Evolutionary conservation across 345 rosid species (phyloP), one percentile per base, ranked within the genome.

Genomic region (Aethionema arabicum): DNA sequence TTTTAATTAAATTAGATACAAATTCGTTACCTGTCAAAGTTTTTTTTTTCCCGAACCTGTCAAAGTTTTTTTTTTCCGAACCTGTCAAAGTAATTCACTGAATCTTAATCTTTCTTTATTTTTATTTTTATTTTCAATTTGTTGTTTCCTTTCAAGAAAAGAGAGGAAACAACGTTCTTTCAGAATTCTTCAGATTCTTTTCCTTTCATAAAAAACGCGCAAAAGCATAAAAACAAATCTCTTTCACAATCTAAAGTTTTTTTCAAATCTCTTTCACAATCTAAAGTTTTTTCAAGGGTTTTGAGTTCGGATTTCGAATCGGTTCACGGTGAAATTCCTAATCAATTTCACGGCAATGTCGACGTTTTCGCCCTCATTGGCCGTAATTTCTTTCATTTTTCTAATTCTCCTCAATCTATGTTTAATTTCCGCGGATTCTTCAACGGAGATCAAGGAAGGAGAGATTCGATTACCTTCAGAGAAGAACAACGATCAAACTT

Each of bases 381-480:
- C 45, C 30, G 57, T 3, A 39, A 61, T 62, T 33, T 4, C 45
- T 4, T 5, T 62, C 5, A 56, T 72, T 30, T 40, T 41, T 15
- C 6, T 65, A 29, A 11, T 65, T 14, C 31, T 63, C 15, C 54
- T 63, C 13, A 56, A 42, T 63, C 11, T 44, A 31, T 29, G 8
- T 31, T 5, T 21, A 4, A 44, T 72, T 52, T 58, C 47, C 0
- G 47, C 55, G 41, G 15, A 56, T 36, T 6, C 40, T 11, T 50
- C 69, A 0, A 33, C 33, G 50, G 55, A 47, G 57, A 16, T 38
- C 11, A 5, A 67, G 12, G 61, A 16, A 7, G 70, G 70, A 64
- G 69, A 50, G 49, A 71, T 71, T 16, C 41, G 56, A 4, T 54
- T 72, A 65, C 71, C 75, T 16, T 72, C 75, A 21, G 75, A 72